Evolutionary conservation across 2,329 filamentous ascomycete species (phyloP).

Genomic region (Amylocarpus encephaloides): DNA sequence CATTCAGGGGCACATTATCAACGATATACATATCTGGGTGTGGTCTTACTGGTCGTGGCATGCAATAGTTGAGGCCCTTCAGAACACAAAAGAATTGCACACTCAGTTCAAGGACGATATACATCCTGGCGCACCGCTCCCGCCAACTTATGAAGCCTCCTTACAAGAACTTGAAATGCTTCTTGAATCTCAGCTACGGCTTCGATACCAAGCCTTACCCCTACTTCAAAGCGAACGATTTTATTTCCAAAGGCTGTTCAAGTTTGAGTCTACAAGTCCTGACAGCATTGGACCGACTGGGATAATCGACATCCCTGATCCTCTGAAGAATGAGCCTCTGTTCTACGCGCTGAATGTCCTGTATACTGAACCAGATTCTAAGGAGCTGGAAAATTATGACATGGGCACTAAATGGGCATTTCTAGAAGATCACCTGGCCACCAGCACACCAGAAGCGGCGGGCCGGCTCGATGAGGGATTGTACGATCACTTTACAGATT

Average conservation of each 20-base stretch:
- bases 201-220: neutral
- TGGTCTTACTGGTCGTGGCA: constrained; percentile 9
- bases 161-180: constrained; percentile 6
- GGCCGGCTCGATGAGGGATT: constrained; percentile 1
- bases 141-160: constrained; percentile 3
- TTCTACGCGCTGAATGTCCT: constrained; percentile 4
- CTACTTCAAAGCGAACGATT: neutral
- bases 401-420: constrained; percentile 3
- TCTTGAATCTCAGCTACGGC: neutral
- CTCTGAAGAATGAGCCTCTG: neutral
- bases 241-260: neutral
- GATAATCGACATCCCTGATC: neutral
- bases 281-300: neutral
- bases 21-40: neutral
- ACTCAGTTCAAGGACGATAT: constrained; percentile 1
- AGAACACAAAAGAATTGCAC: constrained; percentile 2
- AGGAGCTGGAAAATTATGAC: neutral
- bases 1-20: neutral
- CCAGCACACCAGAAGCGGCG: neutral
- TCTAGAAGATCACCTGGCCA: constrained; percentile 6
- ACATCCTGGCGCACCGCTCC: constrained; percentile 2
- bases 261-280: neutral
- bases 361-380: neutral
- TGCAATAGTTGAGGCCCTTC: neutral
- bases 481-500: constrained; percentile 3